Evolutionary conservation across 768 basidiomycete species (phyloP).

Genomic region (Mycena floridula): DNA sequence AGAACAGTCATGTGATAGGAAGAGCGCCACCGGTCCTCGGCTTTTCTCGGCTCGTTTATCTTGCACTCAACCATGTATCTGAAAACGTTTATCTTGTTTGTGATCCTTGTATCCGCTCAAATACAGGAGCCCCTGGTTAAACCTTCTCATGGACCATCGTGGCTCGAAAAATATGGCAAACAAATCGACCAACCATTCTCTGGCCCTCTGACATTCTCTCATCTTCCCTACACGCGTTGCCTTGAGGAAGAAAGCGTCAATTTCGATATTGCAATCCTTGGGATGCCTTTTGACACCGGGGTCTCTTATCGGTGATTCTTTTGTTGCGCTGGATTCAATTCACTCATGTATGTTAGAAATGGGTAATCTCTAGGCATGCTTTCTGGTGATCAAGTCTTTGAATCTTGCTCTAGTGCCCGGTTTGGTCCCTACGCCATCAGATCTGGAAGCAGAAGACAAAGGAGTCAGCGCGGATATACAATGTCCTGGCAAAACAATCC

Average conservation of each 20-base stretch:
- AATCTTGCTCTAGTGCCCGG: slow-evolving; percentile 55
- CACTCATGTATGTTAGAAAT: too few species aligned
- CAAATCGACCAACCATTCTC: slow-evolving; percentile 73
- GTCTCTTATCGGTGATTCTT: too few species aligned
- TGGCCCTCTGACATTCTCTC: slow-evolving; percentile 80
- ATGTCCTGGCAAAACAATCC: slow-evolving; percentile 70
- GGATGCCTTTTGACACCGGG: slow-evolving; percentile 74
- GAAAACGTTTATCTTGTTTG: slow-evolving; percentile 4
- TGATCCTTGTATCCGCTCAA: background rate
- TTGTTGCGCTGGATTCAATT: too few species aligned
- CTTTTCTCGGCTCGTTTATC: too few species aligned
- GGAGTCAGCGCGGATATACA: slow-evolving; percentile 53
- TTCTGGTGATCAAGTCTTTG: background rate
- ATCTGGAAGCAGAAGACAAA: slow-evolving; percentile 67
- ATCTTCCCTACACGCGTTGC: slow-evolving; percentile 69
- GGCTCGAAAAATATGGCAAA: slow-evolving; percentile 69
- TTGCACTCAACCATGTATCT: background rate
- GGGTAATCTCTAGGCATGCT: slow-evolving; percentile 32
- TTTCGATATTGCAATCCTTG: slow-evolving; percentile 78
- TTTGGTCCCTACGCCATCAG: slow-evolving; percentile 87
- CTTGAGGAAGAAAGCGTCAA: slow-evolving; percentile 45
- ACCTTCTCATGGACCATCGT: slow-evolving; percentile 27
- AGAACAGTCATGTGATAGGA: slow-evolving; percentile 12
- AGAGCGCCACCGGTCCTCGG: too few species aligned
- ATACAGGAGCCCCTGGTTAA: background rate